These are phyloP conservation scores for Toxicodendron radicans DNA, from an alignment of 345 rosid species.

Conservation along the genomic window DNA sequence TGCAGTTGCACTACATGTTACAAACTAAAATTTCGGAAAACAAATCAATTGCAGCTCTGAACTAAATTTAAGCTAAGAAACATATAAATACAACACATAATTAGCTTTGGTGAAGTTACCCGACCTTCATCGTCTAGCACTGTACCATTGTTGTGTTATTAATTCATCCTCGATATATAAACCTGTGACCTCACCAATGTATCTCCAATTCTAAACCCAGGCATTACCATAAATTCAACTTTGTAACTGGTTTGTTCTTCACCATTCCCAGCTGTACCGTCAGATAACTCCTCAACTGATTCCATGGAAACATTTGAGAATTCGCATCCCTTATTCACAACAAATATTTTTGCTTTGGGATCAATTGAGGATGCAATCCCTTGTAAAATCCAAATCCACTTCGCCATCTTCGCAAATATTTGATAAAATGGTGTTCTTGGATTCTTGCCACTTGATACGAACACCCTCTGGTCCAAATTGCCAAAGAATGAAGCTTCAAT, in stretches of 20 bases:
- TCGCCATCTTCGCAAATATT: constrained; percentile 56
- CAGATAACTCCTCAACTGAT: constrained; percentile 27
- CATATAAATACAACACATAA: constrained; percentile 5
- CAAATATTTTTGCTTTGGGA: constrained; percentile 45
- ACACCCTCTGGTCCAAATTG: constrained; percentile 58
- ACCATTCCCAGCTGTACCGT: constrained; percentile 2
- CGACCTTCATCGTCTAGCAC: neutral
- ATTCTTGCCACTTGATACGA: constrained; percentile 53
- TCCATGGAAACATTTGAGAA: constrained; percentile 53
- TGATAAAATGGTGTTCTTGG: constrained; percentile 62
- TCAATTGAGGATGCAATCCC: constrained; percentile 50
- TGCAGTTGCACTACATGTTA: constrained; percentile 1
- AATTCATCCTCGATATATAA: constrained; percentile 42
- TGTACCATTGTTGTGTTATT: neutral
- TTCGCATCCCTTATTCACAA: constrained; percentile 43
- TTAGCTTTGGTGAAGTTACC: constrained; percentile 8
- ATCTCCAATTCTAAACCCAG: constrained; percentile 55
- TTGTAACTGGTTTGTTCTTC: constrained; percentile 21
- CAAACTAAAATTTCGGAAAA: constrained; percentile 11
- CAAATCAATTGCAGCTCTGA: constrained; percentile 6
- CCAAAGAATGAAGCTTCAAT: constrained; percentile 67
- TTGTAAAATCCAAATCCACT: constrained; percentile 58
- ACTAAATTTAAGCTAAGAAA: constrained; percentile 13
- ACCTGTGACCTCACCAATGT: constrained; percentile 42
- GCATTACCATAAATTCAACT: constrained; percentile 64